A percentile compares a stretch with the other conserved stretches of the same genome.
Conservation (phyloP, 2,329 filamentous ascomycete genomes). For the Diaporthe aspalathi region DNA sequence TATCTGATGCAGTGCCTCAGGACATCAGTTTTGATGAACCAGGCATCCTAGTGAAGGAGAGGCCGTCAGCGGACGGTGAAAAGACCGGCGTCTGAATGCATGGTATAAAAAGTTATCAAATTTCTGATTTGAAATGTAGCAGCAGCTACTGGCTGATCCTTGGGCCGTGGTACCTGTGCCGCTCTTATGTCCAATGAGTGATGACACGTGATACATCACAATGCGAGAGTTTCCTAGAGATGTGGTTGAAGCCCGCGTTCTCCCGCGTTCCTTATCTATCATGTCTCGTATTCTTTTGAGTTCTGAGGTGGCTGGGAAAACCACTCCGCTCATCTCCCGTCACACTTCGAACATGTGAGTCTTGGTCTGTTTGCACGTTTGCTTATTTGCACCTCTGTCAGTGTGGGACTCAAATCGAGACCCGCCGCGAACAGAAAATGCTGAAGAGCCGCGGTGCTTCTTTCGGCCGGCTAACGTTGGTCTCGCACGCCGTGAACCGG, state of each 20-base stretch:
- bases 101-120: constrained; percentile 34
- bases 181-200: constrained; percentile 19
- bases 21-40: constrained; percentile 4
- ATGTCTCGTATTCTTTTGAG: no score
- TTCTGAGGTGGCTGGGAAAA: not conserved
- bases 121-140: constrained; percentile 19
- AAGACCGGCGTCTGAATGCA: constrained; percentile 11
- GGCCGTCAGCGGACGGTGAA: not conserved
- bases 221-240: not conserved
- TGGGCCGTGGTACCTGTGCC: not conserved
- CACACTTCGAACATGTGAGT: not conserved
- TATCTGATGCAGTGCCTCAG: constrained; percentile 23
- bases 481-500: not conserved
- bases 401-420: not conserved
- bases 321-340: not conserved
- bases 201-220: not conserved
- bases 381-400: no score
- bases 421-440: not conserved
- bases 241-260: not conserved
- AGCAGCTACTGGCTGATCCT: constrained; percentile 6
- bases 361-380: no score
- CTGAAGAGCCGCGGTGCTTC: not conserved
- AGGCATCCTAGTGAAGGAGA: constrained; percentile 15
- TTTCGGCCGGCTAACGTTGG: not conserved
- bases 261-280: not conserved